Evolutionary conservation across 2,329 filamentous ascomycete genomes (phyloP), one percentile per base, ranked within the genome.

Genomic region (Ophiosphaerella korrae): DNA sequence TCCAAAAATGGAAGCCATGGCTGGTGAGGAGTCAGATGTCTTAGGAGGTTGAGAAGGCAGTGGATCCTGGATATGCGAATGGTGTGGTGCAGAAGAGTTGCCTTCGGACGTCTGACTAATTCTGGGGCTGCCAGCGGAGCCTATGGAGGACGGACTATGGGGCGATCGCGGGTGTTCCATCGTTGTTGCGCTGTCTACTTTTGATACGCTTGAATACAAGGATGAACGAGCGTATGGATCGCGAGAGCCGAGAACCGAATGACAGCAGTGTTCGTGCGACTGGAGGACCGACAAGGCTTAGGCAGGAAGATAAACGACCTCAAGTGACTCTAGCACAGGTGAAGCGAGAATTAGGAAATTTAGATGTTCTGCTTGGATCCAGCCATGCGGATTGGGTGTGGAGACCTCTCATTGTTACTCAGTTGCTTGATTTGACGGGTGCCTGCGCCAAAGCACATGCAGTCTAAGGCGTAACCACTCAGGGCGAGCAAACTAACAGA

Each of bases 331-430:
- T 44, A 62, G 53, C 64, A 58, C 57, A 56, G 67, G 52, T 69
- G 68, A 70, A 70, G 71, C 64, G 64, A 62, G 37, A 26, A 50
- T 55, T 52, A 56, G 62, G 67, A 64, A 65, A 66, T 71, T 65
- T 70, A 65, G 60, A 64, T 52, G 42, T 33, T 53, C 60, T 61
- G 55, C 57, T 55, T 47, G 48, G 55, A 45, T 49, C 49, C 50
- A 53, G 21, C 39, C 40, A 57, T 39, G 47, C 54, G 52, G 62
- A 68, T 63, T 67, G 61, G 60, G 43, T 59, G 33, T 24, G 52
- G 50, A 55, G 32, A 21, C 41, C 40, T 47, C 48, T 62, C 70
- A 71, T 71, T 70, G 70, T 72, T 57, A 68, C 59, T 49, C 51
- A 40, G 44, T 42, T 39, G 40, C 41, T 50, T 47, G 47, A 26